Percentiles rank a stretch among this genome's conserved stretches.
These are phyloP conservation scores for Umbilicaria muhlenbergii DNA, from an alignment of 495 filamentous ascomycete genomes.

Conservation along the genomic window DNA sequence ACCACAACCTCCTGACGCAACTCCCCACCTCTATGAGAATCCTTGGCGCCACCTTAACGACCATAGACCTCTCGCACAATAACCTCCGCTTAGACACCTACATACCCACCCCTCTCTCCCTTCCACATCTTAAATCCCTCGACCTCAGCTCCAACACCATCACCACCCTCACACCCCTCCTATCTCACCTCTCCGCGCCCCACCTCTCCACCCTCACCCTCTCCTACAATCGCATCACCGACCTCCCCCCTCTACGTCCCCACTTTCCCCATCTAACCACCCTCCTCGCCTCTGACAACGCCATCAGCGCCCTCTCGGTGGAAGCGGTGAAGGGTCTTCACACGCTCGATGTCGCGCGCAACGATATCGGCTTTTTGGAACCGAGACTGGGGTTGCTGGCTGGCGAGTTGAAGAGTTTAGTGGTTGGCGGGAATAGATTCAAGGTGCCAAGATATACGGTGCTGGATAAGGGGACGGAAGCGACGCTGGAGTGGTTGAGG, in stretches of 20 bases:
- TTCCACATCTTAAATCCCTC: constrained; percentile 61
- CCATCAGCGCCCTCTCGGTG: constrained; percentile 52
- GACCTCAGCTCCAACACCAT: constrained; percentile 57
- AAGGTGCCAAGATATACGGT: constrained; percentile 76
- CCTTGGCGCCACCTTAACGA: constrained; percentile 51
- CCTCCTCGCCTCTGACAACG: constrained; percentile 63
- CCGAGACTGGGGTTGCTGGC: constrained; percentile 61
- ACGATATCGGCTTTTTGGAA: constrained; percentile 63
- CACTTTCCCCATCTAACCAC: constrained; percentile 50
- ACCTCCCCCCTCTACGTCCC: constrained; percentile 40
- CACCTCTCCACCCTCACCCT: constrained; percentile 60
- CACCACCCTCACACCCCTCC: constrained; percentile 45
- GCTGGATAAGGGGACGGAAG: constrained; percentile 75
- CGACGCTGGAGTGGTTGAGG: constrained; percentile 68
- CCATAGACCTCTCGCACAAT: constrained; percentile 69
- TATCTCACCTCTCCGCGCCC: constrained; percentile 49
- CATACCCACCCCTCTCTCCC: constrained; percentile 42
- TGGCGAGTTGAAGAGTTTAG: constrained; percentile 34
- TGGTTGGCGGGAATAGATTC: constrained; percentile 70
- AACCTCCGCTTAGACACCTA: constrained; percentile 44
- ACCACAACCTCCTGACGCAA: constrained; percentile 55
- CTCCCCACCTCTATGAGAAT: constrained; percentile 55
- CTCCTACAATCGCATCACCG: constrained; percentile 57
- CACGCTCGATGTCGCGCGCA: constrained; percentile 64
- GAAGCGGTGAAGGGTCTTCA: constrained; percentile 60